Evolutionary conservation across 495 filamentous ascomycete genomes (phyloP).

Genomic region (Penicillium herquei): DNA sequence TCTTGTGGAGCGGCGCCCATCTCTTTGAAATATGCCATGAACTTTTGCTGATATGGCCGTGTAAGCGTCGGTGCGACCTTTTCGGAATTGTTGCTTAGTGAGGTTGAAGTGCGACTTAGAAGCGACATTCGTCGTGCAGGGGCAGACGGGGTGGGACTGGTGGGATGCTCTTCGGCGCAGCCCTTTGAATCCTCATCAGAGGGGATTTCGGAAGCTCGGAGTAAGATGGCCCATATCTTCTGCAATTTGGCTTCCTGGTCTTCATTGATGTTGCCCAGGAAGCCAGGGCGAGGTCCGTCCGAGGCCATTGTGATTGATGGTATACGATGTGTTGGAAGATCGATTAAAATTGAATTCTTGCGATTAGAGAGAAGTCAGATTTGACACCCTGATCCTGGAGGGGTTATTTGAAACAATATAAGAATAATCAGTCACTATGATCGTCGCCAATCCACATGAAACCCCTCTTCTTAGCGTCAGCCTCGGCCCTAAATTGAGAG

Average conservation of each 20-base stretch:
- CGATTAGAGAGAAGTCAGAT: background rate
- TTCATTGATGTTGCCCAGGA: conserved; percentile 76
- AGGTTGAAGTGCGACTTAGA: conserved; percentile 21
- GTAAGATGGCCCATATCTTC: conserved; percentile 73
- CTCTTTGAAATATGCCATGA: conserved; percentile 24
- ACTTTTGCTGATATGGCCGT: conserved; percentile 17
- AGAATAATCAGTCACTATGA: background rate
- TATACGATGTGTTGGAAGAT: background rate
- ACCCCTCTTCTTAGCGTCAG: conserved; percentile 21
- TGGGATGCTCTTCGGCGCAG: conserved; percentile 7
- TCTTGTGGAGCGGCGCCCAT: conserved; percentile 26
- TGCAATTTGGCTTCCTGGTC: conserved; percentile 83
- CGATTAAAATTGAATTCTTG: background rate
- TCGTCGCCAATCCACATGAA: conserved; percentile 28
- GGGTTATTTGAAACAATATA: background rate
- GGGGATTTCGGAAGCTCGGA: conserved; percentile 66
- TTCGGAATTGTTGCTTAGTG: conserved; percentile 24
- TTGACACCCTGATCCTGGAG: background rate
- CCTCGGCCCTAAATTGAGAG: conserved; percentile 20
- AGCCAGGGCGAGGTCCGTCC: conserved; percentile 54
- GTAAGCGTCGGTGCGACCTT: conserved; percentile 15
- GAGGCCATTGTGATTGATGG: conserved; percentile 17
- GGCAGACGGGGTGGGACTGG: conserved; percentile 14
- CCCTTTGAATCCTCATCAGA: conserved; percentile 13
- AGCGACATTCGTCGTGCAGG: conserved; percentile 24